A percentile compares a stretch with the other conserved stretches of the same genome.
Conservation (phyloP, 352 stramenopile genomes). For the Phytophthora colocasiae region DNA sequence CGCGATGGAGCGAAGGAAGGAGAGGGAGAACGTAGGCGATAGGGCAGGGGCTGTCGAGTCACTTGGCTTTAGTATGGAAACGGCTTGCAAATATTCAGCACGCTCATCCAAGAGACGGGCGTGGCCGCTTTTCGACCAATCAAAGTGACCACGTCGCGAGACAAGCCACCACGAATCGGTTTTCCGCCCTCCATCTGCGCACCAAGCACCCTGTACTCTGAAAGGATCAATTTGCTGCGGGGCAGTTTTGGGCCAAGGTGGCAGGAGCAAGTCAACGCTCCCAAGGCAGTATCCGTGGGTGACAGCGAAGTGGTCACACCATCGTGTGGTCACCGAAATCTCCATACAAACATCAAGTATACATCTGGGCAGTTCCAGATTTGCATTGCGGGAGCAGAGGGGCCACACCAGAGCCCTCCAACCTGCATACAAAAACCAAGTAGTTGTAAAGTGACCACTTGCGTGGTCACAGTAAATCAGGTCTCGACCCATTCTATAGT, state of each 20-base stretch:
- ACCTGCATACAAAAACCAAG: no score
- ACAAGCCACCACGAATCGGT: slow-evolving; percentile 24
- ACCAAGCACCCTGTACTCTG: slow-evolving; percentile 17
- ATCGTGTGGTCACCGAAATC: no score
- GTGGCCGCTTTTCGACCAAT: slow-evolving; percentile 21
- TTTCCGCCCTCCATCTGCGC: slow-evolving; percentile 33
- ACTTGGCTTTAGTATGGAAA: slow-evolving; percentile 28
- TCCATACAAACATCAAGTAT: no score
- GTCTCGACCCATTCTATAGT: no score
- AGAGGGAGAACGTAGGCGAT: slow-evolving; percentile 21
- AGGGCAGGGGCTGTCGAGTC: slow-evolving; percentile 7
- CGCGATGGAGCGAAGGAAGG: slow-evolving; percentile 16
- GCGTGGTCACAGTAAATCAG: no score
- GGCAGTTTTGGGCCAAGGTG: not conserved
- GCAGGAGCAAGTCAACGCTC: not conserved
- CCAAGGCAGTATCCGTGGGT: not conserved
- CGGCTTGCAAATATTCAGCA: slow-evolving; percentile 38
- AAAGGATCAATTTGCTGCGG: slow-evolving; percentile 14
- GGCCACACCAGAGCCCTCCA: no score
- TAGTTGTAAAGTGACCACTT: no score
- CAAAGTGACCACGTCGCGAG: slow-evolving; percentile 4
- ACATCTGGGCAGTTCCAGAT: no score
- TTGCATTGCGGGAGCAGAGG: no score
- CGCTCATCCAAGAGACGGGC: slow-evolving; percentile 16
- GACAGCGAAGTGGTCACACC: no score